Percentiles rank a stretch among this genome's conserved stretches.
Conservation (phyloP, 768 basidiomycete genomes). For the Russula sp. region DNA sequence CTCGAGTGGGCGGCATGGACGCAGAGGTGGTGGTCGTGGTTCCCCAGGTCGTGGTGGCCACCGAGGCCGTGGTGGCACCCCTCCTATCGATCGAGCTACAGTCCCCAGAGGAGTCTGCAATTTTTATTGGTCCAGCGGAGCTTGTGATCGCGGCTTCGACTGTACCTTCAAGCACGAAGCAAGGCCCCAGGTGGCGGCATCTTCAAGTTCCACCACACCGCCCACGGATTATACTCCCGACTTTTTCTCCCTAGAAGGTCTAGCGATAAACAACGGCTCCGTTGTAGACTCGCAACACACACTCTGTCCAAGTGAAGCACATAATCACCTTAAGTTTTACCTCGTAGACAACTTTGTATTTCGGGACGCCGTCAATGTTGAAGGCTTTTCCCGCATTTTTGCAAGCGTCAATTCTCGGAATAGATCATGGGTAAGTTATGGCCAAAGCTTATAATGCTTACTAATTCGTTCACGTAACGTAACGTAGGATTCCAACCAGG, state of each 20-base stretch:
- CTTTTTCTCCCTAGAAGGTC: conserved; percentile 25
- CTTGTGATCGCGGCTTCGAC: conserved; percentile 27
- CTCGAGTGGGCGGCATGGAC: not conserved
- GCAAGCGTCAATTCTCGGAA: conserved; percentile 27
- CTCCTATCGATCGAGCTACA: conserved; percentile 3
- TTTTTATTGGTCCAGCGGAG: conserved; percentile 30
- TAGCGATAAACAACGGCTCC: conserved; percentile 23
- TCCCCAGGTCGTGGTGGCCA: conserved; percentile 4
- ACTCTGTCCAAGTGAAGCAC: conserved; percentile 26
- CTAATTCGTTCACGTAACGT: not conserved
- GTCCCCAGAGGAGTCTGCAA: conserved; percentile 28
- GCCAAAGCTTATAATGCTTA: not conserved
- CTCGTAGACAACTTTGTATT: conserved; percentile 27
- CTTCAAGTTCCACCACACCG: not conserved
- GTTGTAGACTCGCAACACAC: conserved; percentile 9
- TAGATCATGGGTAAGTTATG: conserved; percentile 24
- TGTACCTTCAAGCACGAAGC: conserved; percentile 29
- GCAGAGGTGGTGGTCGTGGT: not conserved
- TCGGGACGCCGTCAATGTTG: conserved; percentile 23
- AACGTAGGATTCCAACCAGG: conserved; percentile 27
- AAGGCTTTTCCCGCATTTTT: conserved; percentile 28
- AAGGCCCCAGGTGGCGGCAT: conserved; percentile 7
- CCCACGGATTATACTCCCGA: conserved; percentile 19
- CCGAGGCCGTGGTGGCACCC: conserved; percentile 11
- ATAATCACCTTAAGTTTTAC: conserved; percentile 28